phyloP scores from a whole-genome alignment of 2,329 filamentous ascomycete species.

The Neopestalotiopsis clavispora region DNA sequence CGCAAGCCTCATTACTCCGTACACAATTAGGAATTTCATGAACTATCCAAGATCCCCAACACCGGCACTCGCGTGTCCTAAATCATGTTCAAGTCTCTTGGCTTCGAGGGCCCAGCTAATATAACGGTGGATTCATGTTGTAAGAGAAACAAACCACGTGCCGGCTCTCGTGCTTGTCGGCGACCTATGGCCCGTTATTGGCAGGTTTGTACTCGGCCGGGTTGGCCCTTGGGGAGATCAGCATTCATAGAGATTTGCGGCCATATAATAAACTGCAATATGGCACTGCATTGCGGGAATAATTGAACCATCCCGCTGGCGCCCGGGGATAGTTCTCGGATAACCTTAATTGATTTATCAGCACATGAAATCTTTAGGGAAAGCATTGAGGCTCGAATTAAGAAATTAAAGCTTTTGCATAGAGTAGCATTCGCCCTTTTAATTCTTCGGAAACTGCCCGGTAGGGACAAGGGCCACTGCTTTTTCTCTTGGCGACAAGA shows the following conservation, averaged over 20 bases:
- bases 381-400: neutral
- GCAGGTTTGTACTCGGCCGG: neutral
- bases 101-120: neutral
- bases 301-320: too few relatives aligned
- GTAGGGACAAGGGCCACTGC: neutral
- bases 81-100: neutral
- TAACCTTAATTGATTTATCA: too few relatives aligned
- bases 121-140: neutral
- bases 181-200: neutral
- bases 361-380: neutral
- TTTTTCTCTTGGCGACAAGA: constrained; percentile 2
- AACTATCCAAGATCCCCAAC: neutral
- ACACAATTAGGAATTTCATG: too few relatives aligned
- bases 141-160: neutral
- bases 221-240: neutral
- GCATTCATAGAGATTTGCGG: too few relatives aligned
- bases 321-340: too few relatives aligned
- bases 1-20: too few relatives aligned
- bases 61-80: neutral
- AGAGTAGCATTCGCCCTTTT: neutral
- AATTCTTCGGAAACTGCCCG: neutral
- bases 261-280: too few relatives aligned
- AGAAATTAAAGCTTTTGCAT: neutral
- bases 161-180: neutral
- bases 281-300: too few relatives aligned